Evolutionary conservation across 108 stramenopile genomes (phyloP), one percentile per base, ranked within the genome.

Genomic region (Hondaea fermentalgiana): DNA sequence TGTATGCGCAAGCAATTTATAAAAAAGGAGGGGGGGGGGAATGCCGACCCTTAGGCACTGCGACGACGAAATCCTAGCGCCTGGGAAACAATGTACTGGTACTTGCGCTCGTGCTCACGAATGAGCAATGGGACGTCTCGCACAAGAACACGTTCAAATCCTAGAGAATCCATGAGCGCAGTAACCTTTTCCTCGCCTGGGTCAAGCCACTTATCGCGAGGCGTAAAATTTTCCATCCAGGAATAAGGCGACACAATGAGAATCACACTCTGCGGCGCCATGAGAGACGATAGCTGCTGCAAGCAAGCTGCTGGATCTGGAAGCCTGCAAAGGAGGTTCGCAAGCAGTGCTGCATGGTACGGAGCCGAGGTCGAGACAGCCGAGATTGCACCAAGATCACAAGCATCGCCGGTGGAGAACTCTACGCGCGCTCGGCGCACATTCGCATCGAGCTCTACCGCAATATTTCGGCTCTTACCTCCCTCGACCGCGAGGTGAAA

Each of bases 141-240:
- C 60, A 96, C 94, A 87, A 95, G 92, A 87, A 96, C 96, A 88
- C 96, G 96, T 57, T 95, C 94, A 87, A 98, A 97, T 1, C 95
- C 96, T 69, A 93, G 92, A 14, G 49, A 90, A 59, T 96, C 95
- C 97, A 97, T 97, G 44, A 95, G 76, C 44, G 89, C 88, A 83
- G 92, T 93, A 88, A 97, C 88, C 23, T 83, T 93, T 83, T 97
- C 95, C 76, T 83, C 76, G n/a, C 76, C 76, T 12, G 76, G 76
- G 6, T 53, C 49, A 60, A 97, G 92, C 96, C 97, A 97, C 87
- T 95, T 93, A 87, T 90, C 89, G 25, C 92, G 94, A 16, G 95
- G 94, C 25, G 98, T 98, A 92, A 97, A 98, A 60, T 97, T 96
- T 44, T 94, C 91, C 88, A 97, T 89, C 98, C 98, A 98, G 35